Conservation (phyloP, 257 asterid genomes). For the Penstemon newberryi region DNA sequence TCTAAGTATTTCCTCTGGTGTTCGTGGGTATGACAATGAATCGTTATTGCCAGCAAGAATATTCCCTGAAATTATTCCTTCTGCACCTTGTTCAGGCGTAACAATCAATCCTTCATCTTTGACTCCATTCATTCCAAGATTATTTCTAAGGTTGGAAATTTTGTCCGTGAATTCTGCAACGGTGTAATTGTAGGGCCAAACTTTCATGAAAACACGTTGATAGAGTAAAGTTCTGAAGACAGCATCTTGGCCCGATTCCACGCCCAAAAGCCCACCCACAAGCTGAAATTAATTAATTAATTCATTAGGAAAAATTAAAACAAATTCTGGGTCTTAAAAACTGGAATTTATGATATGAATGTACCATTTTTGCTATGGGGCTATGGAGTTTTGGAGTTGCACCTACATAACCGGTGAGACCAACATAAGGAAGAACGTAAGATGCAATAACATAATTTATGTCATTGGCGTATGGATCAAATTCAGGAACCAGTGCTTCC, state of each 20-base stretch:
- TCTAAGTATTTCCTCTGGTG: conserved; percentile 47
- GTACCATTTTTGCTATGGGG: conserved; percentile 37
- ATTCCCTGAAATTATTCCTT: conserved; percentile 37
- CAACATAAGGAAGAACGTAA: conserved; percentile 56
- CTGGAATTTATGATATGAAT: not conserved
- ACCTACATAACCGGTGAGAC: conserved; percentile 70
- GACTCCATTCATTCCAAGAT: conserved; percentile 36
- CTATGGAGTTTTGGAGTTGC: conserved; percentile 39
- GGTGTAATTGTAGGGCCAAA: conserved; percentile 32
- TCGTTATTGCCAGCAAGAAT: conserved; percentile 34
- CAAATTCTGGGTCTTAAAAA: no score
- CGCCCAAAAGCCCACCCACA: conserved; percentile 50
- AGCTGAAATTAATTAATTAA: conserved; percentile 23
- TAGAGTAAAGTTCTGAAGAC: conserved; percentile 37
- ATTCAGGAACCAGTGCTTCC: conserved; percentile 32
- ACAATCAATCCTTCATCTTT: conserved; percentile 55
- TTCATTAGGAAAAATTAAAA: not conserved
- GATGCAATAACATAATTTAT: conserved; percentile 52
- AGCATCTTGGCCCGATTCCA: conserved; percentile 61
- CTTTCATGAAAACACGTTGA: conserved; percentile 2
- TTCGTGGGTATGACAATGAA: conserved; percentile 38
- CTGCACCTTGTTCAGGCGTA: conserved; percentile 30
- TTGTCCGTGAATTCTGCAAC: conserved; percentile 41
- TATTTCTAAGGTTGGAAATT: conserved; percentile 40
- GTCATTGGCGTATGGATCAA: conserved; percentile 56